phyloP scores from a whole-genome alignment of 176 grass and related monocot species.

The Tillandsia fasciculata region DNA sequence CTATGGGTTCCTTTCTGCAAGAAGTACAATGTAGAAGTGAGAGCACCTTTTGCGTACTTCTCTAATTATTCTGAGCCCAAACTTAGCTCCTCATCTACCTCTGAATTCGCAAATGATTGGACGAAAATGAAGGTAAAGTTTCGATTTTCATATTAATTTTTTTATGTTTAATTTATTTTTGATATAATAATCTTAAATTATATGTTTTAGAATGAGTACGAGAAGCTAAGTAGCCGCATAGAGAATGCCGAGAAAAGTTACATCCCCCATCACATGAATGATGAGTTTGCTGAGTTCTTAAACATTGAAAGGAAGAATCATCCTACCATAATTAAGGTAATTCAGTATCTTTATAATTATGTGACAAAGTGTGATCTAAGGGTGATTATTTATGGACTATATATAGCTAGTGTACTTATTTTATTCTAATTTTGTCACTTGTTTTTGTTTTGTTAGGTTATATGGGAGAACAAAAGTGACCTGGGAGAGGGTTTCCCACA shows the following conservation, averaged over 20 bases:
- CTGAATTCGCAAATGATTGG: too few species aligned
- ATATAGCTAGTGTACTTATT: too few species aligned
- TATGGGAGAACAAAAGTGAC: constrained; percentile 23
- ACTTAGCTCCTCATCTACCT: too few species aligned
- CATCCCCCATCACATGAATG: neutral
- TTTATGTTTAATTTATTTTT: too few species aligned
- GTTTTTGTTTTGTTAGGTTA: neutral
- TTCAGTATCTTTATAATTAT: too few species aligned
- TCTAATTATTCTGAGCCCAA: neutral
- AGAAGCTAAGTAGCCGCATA: constrained; percentile 23
- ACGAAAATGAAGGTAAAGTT: too few species aligned
- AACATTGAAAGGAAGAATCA: constrained; percentile 27
- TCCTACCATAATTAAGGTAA: constrained; percentile 39
- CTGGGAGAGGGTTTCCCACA: constrained; percentile 27
- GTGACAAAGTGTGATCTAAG: too few species aligned
- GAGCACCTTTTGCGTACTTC: constrained; percentile 45
- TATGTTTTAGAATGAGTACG: constrained; percentile 29
- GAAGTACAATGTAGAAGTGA: constrained; percentile 11
- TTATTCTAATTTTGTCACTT: too few species aligned
- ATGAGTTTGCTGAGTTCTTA: constrained; percentile 32
- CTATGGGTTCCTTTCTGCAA: constrained; percentile 53
- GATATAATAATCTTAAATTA: too few species aligned
- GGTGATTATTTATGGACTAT: too few species aligned
- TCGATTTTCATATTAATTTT: too few species aligned
- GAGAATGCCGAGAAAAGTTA: constrained; percentile 27